Evolutionary conservation across 2,329 filamentous ascomycete genomes (phyloP).

Genomic region (Scorias spongiosa): DNA sequence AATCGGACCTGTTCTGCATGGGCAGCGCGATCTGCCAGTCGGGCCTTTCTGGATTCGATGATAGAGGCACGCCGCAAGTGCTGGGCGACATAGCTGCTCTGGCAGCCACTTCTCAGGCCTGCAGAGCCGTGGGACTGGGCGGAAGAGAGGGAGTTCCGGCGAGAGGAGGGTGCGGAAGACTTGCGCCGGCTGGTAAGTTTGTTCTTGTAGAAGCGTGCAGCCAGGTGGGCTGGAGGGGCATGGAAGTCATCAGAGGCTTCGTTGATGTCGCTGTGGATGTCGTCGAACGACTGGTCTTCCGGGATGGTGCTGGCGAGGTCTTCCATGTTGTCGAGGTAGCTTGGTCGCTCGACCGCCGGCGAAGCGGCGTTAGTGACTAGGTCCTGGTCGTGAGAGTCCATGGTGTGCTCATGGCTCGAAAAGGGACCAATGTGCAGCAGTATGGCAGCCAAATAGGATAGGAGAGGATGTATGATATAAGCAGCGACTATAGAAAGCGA

Average conservation of each 20-base stretch:
- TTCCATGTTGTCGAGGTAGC: background rate
- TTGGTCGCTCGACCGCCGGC: background rate
- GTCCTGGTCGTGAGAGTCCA: background rate
- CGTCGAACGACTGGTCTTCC: background rate
- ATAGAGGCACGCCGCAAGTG: constrained; percentile 68
- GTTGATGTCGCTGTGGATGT: background rate
- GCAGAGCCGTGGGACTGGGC: constrained; percentile 56
- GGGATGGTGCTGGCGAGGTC: background rate
- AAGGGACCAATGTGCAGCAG: too few relatives aligned
- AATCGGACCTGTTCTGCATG: constrained; percentile 73
- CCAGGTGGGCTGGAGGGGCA: constrained; percentile 60
- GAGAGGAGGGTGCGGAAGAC: constrained; percentile 62
- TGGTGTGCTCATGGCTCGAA: background rate
- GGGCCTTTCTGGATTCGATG: constrained; percentile 63
- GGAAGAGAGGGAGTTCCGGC: constrained; percentile 66
- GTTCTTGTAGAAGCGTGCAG: constrained; percentile 56
- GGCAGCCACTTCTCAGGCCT: constrained; percentile 35
- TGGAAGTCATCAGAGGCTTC: constrained; percentile 21
- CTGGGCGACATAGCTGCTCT: constrained; percentile 65
- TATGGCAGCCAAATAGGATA: too few relatives aligned
- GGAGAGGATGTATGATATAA: too few relatives aligned
- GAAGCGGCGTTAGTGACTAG: background rate
- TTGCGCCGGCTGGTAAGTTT: constrained; percentile 49
- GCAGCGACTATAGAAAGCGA: too few relatives aligned
- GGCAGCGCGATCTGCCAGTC: constrained; percentile 63